phyloP scores from a whole-genome alignment of 768 basidiomycete genomes.

The Mycena epipterygia region DNA sequence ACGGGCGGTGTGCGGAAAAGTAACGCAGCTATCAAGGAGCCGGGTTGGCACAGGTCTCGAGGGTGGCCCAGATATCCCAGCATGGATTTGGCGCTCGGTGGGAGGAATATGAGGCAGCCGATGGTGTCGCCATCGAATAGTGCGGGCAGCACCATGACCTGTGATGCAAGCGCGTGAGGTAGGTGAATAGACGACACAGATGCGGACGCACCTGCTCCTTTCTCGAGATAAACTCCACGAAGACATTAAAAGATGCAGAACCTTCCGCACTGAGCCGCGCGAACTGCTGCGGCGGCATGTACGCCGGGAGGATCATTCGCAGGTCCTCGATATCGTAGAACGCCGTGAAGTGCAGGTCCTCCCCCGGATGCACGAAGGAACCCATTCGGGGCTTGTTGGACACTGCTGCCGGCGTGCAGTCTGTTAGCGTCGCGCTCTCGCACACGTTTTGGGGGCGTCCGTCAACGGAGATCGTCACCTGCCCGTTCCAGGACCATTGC shows the following conservation, averaged over 20 bases:
- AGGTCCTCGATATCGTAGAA: slow-evolving; percentile 6
- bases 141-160: slow-evolving; percentile 12
- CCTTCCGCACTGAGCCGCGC: slow-evolving; percentile 14
- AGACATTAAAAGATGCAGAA: background rate
- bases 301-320: background rate
- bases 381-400: background rate
- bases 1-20: too few relatives aligned
- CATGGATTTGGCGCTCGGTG: background rate
- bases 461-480: background rate
- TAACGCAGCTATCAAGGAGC: background rate
- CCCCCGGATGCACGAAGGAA: background rate
- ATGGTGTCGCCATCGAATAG: background rate
- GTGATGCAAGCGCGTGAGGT: background rate
- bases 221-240: background rate
- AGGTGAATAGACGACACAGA: too few relatives aligned
- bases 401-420: background rate
- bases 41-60: background rate
- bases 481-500: slow-evolving; percentile 19
- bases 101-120: slow-evolving; percentile 3
- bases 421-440: slow-evolving; percentile 1
- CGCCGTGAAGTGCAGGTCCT: background rate
- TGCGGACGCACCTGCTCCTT: background rate
- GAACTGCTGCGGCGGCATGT: slow-evolving; percentile 16
- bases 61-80: background rate
- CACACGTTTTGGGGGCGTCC: background rate